phyloP scores from a whole-genome alignment of 148 eudicot species.

The Diospyros lotus region DNA sequence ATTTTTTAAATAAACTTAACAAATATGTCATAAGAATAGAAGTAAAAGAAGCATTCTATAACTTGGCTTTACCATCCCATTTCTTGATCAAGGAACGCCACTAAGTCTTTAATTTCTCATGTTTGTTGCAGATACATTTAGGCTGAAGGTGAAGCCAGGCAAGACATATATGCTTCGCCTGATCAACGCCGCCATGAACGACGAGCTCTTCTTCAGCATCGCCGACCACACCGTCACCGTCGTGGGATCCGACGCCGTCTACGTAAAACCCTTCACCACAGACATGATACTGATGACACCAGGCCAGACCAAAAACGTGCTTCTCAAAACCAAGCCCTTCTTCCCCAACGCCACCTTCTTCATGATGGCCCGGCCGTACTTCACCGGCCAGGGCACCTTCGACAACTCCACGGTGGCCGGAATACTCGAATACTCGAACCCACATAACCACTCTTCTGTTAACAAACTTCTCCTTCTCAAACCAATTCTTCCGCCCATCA shows the following conservation, averaged over 20 bases:
- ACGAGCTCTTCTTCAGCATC: constrained; percentile 13
- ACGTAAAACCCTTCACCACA: neutral
- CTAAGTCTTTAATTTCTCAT: too few relatives aligned
- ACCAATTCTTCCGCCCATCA: constrained; percentile 6
- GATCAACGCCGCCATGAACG: constrained; percentile 11
- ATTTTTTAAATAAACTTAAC: too few relatives aligned
- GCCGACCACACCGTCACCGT: constrained; percentile 14
- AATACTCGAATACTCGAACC: constrained; percentile 5
- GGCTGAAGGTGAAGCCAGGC: constrained; percentile 11
- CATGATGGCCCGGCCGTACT: constrained; percentile 10
- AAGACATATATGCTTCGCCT: constrained; percentile 5
- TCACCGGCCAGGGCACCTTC: constrained; percentile 13
- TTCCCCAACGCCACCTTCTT: constrained; percentile 5
- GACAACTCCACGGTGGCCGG: constrained; percentile 15
- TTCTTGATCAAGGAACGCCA: too few relatives aligned
- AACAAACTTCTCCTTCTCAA: constrained; percentile 3
- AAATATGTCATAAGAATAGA: too few relatives aligned
- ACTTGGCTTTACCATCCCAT: too few relatives aligned
- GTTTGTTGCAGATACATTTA: constrained; percentile 7
- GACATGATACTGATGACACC: neutral
- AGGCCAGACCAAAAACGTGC: constrained; percentile 17
- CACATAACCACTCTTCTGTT: neutral
- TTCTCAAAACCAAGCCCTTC: constrained; percentile 11
- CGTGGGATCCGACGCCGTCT: constrained; percentile 8
- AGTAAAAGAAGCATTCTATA: too few relatives aligned